Evolutionary conservation across 2,329 filamentous ascomycete genomes (phyloP), one percentile per base, ranked within the genome.

Genomic region (Nigrograna mackinnonii): DNA sequence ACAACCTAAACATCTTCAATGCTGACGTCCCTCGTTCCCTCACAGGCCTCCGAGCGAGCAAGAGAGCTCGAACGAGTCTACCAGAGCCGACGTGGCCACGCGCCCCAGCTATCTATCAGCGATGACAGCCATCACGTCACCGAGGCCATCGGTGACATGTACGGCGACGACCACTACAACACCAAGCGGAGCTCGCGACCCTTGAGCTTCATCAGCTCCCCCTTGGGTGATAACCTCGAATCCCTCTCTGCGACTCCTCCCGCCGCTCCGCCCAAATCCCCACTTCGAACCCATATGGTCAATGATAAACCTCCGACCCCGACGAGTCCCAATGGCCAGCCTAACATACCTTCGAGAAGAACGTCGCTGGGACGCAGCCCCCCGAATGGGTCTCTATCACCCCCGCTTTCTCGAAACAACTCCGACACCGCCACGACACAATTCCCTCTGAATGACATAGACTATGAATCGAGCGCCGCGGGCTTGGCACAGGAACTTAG

Each of bases 91-190:
- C 75, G 78, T 60, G 79, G 79, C 54, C 82, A 85, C 71, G 72
- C 72, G 54, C 75, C 81, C 49, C 79, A 84, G 55, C 73, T 85
- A 48, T 84, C 81, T 56, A 85, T 95, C 67, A 94, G 88, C 68
- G 91, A 96, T 71, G 87, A 91, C 47, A 90, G 81, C 72, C 90
- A 96, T 72, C 91, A 96, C 80, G 89, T 96, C 66, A 96, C 91
- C 43, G 91, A 96, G 69, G 87, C 90, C 46, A 95, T 96, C 69
- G 89, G 89, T 39, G 91, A 91, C 58, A 82, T 95, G 71, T 96
- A 96, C 71, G 89, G 87, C 60, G 86, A 90, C 64, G 82, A 89
- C 58, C 71, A 79, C 55, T 71, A 64, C 48, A 39, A 46, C 43
- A 50, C 68, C 57, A 75, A 71, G 55, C 73, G 75, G 58, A 79